Evolutionary conservation across 176 grass and related monocot genomes (phyloP).

Genomic region (Thalia dealbata): DNA sequence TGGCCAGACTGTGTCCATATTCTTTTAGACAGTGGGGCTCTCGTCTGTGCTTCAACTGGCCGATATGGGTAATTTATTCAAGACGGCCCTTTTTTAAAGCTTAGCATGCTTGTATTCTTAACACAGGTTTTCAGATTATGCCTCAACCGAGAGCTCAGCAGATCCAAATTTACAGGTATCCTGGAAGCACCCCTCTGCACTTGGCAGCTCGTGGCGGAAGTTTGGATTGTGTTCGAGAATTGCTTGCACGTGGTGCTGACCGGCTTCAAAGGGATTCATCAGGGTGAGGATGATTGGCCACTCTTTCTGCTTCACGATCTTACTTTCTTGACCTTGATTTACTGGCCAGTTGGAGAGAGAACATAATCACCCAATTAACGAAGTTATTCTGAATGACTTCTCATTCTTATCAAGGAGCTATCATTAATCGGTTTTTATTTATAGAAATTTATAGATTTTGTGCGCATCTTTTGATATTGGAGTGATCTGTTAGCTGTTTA

Average conservation of each 20-base stretch:
- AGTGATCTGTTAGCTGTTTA: neutral
- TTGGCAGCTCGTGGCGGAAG: constrained; percentile 85
- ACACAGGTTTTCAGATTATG: neutral
- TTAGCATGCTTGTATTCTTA: neutral
- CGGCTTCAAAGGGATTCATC: constrained; percentile 94
- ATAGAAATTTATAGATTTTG: neutral
- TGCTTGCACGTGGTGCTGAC: constrained; percentile 94
- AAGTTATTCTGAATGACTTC: neutral
- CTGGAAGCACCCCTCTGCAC: constrained; percentile 86
- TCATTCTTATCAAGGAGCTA: neutral
- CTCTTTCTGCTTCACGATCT: neutral
- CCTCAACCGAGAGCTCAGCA: neutral
- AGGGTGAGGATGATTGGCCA: constrained; percentile 32
- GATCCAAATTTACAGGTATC: constrained; percentile 42
- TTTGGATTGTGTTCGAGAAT: constrained; percentile 88
- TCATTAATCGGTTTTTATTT: neutral
- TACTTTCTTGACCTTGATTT: neutral
- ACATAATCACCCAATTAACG: neutral
- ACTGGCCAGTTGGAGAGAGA: no score
- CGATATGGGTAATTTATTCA: constrained; percentile 58
- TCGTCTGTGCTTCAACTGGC: constrained; percentile 74
- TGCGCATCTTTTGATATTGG: neutral
- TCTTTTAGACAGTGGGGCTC: constrained; percentile 77
- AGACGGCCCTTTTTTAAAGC: neutral
- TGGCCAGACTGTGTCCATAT: constrained; percentile 77